phyloP scores from a whole-genome alignment of 108 stramenopile genomes.

The Stephanodiscus minutulus region DNA sequence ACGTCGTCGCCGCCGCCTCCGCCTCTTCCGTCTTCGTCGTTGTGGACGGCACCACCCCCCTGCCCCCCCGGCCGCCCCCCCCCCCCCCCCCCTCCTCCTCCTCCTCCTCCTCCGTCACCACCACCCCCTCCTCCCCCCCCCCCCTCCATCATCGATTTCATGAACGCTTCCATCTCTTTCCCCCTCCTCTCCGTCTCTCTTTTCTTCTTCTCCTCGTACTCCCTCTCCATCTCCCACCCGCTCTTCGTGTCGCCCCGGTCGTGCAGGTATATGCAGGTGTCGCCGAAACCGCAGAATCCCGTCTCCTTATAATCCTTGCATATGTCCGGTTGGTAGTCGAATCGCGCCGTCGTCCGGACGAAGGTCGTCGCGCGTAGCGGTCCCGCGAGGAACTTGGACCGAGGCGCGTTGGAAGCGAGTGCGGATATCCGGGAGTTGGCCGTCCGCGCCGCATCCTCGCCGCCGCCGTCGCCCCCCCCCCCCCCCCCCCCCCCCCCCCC shows the following conservation, averaged over 20 bases:
- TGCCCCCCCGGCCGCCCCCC: too few species aligned
- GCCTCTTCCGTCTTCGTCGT: slow-evolving; percentile 15
- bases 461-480: neutral
- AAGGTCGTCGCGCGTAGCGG: slow-evolving; percentile 87
- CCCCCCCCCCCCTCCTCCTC: too few species aligned
- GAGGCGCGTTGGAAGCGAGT: slow-evolving; percentile 23
- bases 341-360: slow-evolving; percentile 88
- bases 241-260: slow-evolving; percentile 92
- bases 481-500: too few species aligned
- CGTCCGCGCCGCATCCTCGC: neutral
- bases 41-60: slow-evolving; percentile 8
- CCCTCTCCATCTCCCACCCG: slow-evolving; percentile 95
- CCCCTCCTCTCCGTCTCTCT: slow-evolving; percentile 60
- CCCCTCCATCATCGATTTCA: slow-evolving; percentile 50
- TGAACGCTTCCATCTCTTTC: slow-evolving; percentile 69
- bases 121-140: slow-evolving; percentile 16
- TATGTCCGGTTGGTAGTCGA: slow-evolving; percentile 98
- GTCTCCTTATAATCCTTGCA: slow-evolving; percentile 99
- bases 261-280: slow-evolving; percentile 97
- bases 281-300: slow-evolving; percentile 99
- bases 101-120: too few species aligned
- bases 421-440: slow-evolving; percentile 13
- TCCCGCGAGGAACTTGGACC: slow-evolving; percentile 82
- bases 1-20: slow-evolving; percentile 10
- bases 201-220: slow-evolving; percentile 93